A percentile compares a stretch with the other conserved stretches of the same genome.
These are phyloP conservation scores for Fusarium zealandicum DNA, from an alignment of 2,329 filamentous ascomycete genomes.

Conservation along the genomic window DNA sequence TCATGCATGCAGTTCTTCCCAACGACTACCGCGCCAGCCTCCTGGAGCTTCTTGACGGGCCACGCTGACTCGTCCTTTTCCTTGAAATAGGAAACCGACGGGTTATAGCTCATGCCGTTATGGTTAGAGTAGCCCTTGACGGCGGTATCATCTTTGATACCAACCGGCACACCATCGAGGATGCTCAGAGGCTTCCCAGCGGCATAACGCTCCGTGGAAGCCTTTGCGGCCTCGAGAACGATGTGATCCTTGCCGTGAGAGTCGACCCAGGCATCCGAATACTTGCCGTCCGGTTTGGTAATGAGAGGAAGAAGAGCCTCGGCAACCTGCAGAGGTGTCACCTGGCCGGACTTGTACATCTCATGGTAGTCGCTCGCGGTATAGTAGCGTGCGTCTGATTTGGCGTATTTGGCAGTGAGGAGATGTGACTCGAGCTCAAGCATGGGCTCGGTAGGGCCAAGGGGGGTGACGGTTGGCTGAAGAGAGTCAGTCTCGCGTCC, in stretches of 20 bases:
- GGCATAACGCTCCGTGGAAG: slow-evolving; percentile 76
- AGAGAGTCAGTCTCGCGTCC: slow-evolving; percentile 6
- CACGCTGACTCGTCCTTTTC: slow-evolving; percentile 66
- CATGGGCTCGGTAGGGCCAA: slow-evolving; percentile 49
- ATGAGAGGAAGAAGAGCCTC: slow-evolving; percentile 77
- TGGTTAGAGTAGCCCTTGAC: slow-evolving; percentile 74
- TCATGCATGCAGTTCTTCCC: slow-evolving; percentile 85
- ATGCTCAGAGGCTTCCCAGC: slow-evolving; percentile 70
- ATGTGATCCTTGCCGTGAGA: slow-evolving; percentile 63
- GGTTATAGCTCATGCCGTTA: slow-evolving; percentile 68
- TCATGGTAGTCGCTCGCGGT: slow-evolving; percentile 79
- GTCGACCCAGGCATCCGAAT: slow-evolving; percentile 77
- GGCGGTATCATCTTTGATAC: slow-evolving; percentile 82
- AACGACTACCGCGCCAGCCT: slow-evolving; percentile 76
- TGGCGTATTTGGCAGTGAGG: slow-evolving; percentile 49
- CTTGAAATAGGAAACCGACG: slow-evolving; percentile 58
- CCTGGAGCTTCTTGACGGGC: slow-evolving; percentile 74
- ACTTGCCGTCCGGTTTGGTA: slow-evolving; percentile 61
- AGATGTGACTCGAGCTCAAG: slow-evolving; percentile 54
- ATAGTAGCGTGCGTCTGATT: slow-evolving; percentile 63
- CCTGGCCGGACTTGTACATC: slow-evolving; percentile 71
- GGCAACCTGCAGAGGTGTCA: slow-evolving; percentile 76
- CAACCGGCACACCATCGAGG: slow-evolving; percentile 83
- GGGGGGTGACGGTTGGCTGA: slow-evolving; percentile 65
- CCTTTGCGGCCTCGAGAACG: slow-evolving; percentile 72